These are phyloP conservation scores for Aspergillus neotritici DNA, from an alignment of 2,329 filamentous ascomycete genomes.

Conservation along the genomic window DNA sequence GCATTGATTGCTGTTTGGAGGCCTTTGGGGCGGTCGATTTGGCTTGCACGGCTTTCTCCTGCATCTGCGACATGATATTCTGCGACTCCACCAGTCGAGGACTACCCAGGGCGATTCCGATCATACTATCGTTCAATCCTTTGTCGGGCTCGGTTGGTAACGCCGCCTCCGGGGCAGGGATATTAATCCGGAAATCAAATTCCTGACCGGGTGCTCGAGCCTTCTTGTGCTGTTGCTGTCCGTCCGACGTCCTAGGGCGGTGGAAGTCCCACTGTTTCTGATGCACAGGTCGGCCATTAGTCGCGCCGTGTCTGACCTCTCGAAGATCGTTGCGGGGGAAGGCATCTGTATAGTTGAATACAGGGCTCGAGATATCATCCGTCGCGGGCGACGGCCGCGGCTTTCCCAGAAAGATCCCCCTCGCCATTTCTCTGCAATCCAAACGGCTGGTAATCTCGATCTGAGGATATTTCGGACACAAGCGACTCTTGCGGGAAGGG, in stretches of 20 bases:
- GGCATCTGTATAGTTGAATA: conserved; percentile 29
- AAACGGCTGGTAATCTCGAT: no score
- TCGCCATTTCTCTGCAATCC: conserved; percentile 21
- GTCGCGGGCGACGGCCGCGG: conserved; percentile 22
- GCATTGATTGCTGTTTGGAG: conserved; percentile 12
- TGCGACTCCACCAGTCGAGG: conserved; percentile 42
- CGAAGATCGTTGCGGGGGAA: conserved; percentile 27
- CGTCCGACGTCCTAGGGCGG: conserved; percentile 17
- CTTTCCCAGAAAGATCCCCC: conserved; percentile 25
- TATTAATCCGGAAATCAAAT: conserved; percentile 29
- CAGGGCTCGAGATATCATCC: conserved; percentile 28
- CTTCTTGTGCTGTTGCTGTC: conserved; percentile 12
- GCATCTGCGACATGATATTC: conserved; percentile 11
- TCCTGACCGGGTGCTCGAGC: conserved; percentile 11
- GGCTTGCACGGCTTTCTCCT: conserved; percentile 12
- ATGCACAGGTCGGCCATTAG: conserved; percentile 8
- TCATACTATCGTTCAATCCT: conserved; percentile 43
- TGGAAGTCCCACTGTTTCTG: conserved; percentile 15
- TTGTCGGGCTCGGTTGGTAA: conserved; percentile 11
- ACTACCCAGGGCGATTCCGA: conserved; percentile 71
- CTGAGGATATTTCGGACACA: neutral
- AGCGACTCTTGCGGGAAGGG: neutral
- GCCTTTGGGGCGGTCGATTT: conserved; percentile 8
- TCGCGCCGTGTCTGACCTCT: conserved; percentile 10
- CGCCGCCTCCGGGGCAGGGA: conserved; percentile 21